Evolutionary conservation across 1,284 basidiomycete genomes (phyloP).

Genomic region (Hypsizygus ulmarius): DNA sequence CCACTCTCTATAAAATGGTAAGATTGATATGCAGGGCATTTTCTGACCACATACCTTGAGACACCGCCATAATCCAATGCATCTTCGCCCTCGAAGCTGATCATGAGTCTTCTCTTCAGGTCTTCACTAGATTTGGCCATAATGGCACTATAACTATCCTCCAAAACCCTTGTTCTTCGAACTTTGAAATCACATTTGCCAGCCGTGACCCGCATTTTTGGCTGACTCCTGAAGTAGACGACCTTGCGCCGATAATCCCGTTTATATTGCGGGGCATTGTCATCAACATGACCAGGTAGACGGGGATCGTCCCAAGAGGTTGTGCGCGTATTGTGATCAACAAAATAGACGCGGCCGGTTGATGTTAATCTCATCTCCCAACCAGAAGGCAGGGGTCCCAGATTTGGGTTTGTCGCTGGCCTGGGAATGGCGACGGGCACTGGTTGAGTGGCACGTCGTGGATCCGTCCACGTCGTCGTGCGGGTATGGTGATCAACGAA

Average conservation of each 20-base stretch:
- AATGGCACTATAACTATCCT: slow-evolving; percentile 95
- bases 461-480: slow-evolving; percentile 98
- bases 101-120: slow-evolving; percentile 95
- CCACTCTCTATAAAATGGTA: slow-evolving; percentile 73
- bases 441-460: slow-evolving; percentile 77
- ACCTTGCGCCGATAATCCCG: slow-evolving; percentile 98
- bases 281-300: slow-evolving; percentile 79
- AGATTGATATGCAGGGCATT: slow-evolving; percentile 7
- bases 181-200: slow-evolving; percentile 99
- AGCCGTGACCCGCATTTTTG: slow-evolving; percentile 83
- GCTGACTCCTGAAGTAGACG: slow-evolving; percentile 98
- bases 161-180: slow-evolving; percentile 89
- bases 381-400: slow-evolving; percentile 93
- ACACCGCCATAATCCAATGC: slow-evolving; percentile 98
- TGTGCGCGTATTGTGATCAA: slow-evolving; percentile 94
- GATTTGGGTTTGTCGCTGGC: slow-evolving; percentile 81
- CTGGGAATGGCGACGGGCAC: slow-evolving; percentile 44
- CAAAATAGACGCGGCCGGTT: slow-evolving; percentile 93
- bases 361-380: slow-evolving; percentile 98
- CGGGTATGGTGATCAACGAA: slow-evolving; percentile 97
- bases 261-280: slow-evolving; percentile 99
- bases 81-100: slow-evolving; percentile 99
- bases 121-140: slow-evolving; percentile 95
- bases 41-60: slow-evolving; percentile 62
- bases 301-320: slow-evolving; percentile 97